These are phyloP conservation scores for Dissophora ornata DNA, from an alignment of 192 early-diverging fungal species.

Conservation along the genomic window DNA sequence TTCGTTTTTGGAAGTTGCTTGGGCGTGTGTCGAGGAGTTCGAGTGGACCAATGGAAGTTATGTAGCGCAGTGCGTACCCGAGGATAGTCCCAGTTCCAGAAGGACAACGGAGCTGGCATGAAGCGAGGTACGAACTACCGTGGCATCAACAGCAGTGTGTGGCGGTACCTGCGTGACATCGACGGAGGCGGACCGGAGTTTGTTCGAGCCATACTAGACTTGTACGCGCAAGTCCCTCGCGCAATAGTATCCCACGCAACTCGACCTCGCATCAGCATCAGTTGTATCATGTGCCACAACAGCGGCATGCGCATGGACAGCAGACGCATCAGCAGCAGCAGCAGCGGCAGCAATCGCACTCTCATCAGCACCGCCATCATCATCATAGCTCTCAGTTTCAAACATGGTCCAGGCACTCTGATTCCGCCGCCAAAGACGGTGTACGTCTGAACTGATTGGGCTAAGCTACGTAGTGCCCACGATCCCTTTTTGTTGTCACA, in stretches of 20 bases:
- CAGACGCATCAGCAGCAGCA: neutral
- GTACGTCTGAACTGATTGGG: no score
- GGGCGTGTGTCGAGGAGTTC: no score
- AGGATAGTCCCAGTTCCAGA: conserved; percentile 51
- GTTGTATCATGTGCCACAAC: neutral
- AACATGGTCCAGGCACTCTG: neutral
- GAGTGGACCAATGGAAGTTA: no score
- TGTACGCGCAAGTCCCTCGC: conserved; percentile 24
- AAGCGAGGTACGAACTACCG: conserved; percentile 57
- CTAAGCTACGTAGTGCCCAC: no score
- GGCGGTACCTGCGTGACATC: conserved; percentile 46
- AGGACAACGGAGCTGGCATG: conserved; percentile 56
- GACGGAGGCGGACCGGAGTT: conserved; percentile 57
- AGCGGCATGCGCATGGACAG: neutral
- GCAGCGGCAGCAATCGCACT: conserved; percentile 1
- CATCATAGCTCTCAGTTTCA: conserved; percentile 10
- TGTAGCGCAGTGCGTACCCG: no score
- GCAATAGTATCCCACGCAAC: neutral
- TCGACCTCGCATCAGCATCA: neutral
- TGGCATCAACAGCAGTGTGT: conserved; percentile 50
- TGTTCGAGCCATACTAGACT: conserved; percentile 41
- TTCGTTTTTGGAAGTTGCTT: no score
- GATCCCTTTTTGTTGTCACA: no score
- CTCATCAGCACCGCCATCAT: neutral
- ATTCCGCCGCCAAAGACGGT: neutral